These are phyloP conservation scores for Pythium oligandrum DNA, from an alignment of 352 stramenopile species.

Conservation along the genomic window DNA sequence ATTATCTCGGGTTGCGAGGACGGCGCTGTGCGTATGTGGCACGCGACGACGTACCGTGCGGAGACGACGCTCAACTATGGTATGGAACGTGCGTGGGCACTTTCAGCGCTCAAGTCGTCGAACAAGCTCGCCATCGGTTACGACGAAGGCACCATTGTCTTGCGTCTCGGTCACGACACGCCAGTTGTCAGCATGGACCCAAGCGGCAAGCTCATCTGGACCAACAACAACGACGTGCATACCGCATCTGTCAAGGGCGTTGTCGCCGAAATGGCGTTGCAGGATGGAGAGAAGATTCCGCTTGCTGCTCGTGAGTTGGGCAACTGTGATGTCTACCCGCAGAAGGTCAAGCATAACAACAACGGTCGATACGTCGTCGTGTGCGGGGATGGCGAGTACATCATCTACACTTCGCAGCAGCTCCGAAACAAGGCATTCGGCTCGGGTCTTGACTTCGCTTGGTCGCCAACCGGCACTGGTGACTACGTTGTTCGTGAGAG, in stretches of 20 bases:
- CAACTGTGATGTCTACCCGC: slow-evolving; percentile 97
- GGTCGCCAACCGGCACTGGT: slow-evolving; percentile 94
- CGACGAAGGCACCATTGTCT: slow-evolving; percentile 93
- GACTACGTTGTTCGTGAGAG: slow-evolving; percentile 99
- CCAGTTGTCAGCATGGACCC: slow-evolving; percentile 97
- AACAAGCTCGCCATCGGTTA: slow-evolving; percentile 96
- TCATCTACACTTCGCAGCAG: slow-evolving; percentile 99
- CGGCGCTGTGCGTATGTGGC: slow-evolving; percentile 93
- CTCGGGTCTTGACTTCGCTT: slow-evolving; percentile 97
- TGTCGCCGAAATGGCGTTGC: slow-evolving; percentile 63
- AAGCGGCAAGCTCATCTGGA: slow-evolving; percentile 97
- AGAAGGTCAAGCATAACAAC: slow-evolving; percentile 98
- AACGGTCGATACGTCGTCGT: slow-evolving; percentile 98
- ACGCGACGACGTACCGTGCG: slow-evolving; percentile 92
- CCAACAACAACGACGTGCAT: slow-evolving; percentile 98
- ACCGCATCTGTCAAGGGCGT: slow-evolving; percentile 91
- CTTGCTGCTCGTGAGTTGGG: slow-evolving; percentile 91
- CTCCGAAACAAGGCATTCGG: slow-evolving; percentile 96
- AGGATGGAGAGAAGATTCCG: slow-evolving; percentile 88
- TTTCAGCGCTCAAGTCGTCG: slow-evolving; percentile 72
- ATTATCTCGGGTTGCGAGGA: slow-evolving; percentile 98
- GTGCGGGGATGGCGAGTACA: slow-evolving; percentile 99
- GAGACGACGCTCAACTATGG: slow-evolving; percentile 99
- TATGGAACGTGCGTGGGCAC: slow-evolving; percentile 97
- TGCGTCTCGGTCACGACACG: slow-evolving; percentile 97